These are phyloP conservation scores for Colletotrichum eleusines DNA, from an alignment of 2,329 filamentous ascomycete genomes.

Conservation along the genomic window DNA sequence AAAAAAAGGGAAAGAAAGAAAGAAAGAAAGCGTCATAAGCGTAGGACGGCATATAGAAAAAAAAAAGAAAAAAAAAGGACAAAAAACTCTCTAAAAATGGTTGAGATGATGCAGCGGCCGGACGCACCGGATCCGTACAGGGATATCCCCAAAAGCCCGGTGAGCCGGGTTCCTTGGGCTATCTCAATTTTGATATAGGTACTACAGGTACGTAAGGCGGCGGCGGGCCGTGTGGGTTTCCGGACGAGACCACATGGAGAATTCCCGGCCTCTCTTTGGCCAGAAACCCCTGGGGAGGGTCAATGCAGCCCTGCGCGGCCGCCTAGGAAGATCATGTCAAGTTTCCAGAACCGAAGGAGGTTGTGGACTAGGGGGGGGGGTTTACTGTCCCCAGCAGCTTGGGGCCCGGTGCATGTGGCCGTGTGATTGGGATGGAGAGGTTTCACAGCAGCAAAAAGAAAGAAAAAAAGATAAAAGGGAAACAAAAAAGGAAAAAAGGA, in stretches of 20 bases:
- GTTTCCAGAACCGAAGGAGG: neutral
- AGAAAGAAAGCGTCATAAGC: neutral
- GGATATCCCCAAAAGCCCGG: constrained; percentile 16
- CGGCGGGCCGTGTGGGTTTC: constrained; percentile 21
- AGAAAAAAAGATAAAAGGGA: neutral
- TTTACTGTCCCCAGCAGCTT: neutral
- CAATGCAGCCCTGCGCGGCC: constrained; percentile 31
- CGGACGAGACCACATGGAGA: constrained; percentile 30
- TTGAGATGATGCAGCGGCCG: neutral
- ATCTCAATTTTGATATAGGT: neutral
- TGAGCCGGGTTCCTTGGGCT: constrained; percentile 22
- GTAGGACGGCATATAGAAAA: neutral
- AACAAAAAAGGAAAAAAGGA: neutral
- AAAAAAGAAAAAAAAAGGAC: no score
- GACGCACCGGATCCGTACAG: constrained; percentile 19
- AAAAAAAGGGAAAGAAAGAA: no score
- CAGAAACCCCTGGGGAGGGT: neutral
- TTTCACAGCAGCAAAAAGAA: neutral
- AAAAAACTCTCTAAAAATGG: neutral
- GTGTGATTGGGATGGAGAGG: constrained; percentile 16
- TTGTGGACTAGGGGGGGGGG: neutral
- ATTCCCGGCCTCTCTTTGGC: constrained; percentile 35
- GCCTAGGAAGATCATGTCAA: constrained; percentile 6
- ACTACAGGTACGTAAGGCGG: no score
- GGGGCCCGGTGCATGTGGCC: constrained; percentile 23